Conservation (phyloP, 495 filamentous ascomycete genomes). For the Apodospora peruviana region DNA sequence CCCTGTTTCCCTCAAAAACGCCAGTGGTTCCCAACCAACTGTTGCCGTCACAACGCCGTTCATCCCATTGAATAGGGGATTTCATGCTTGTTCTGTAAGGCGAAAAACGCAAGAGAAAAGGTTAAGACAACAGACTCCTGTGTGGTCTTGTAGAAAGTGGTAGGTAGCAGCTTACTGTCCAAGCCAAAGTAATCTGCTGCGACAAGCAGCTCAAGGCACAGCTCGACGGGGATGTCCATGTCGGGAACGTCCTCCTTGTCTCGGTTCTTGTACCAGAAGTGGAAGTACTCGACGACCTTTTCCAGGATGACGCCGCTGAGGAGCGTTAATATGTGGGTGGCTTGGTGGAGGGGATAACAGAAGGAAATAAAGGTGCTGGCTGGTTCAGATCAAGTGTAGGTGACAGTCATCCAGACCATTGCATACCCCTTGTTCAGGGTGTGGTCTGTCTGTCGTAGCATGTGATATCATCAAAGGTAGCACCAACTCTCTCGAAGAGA, state of each 20-base stretch:
- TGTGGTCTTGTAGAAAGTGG: neutral
- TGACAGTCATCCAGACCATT: conserved; percentile 39
- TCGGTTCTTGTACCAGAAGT: conserved; percentile 79
- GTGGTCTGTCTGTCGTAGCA: conserved; percentile 34
- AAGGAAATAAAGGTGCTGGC: neutral
- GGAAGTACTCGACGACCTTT: conserved; percentile 87
- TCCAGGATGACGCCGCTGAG: conserved; percentile 74
- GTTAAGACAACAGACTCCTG: neutral
- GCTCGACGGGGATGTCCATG: conserved; percentile 82
- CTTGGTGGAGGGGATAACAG: conserved; percentile 1
- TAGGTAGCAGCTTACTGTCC: conserved; percentile 26
- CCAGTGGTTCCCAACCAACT: no score
- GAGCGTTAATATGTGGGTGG: neutral
- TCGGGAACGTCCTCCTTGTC: conserved; percentile 75
- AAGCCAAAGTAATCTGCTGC: conserved; percentile 74
- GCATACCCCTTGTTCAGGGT: neutral
- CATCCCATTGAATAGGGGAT: neutral
- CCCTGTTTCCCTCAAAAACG: no score
- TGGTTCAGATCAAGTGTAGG: conserved; percentile 58
- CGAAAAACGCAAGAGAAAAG: no score
- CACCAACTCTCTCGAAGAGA: conserved; percentile 20
- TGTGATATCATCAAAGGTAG: conserved; percentile 35
- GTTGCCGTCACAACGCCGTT: conserved; percentile 2
- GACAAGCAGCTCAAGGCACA: conserved; percentile 85
- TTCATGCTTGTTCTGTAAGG: conserved; percentile 10